Conservation (phyloP, 306 rosid species). For the Rosa lucieae region DNA sequence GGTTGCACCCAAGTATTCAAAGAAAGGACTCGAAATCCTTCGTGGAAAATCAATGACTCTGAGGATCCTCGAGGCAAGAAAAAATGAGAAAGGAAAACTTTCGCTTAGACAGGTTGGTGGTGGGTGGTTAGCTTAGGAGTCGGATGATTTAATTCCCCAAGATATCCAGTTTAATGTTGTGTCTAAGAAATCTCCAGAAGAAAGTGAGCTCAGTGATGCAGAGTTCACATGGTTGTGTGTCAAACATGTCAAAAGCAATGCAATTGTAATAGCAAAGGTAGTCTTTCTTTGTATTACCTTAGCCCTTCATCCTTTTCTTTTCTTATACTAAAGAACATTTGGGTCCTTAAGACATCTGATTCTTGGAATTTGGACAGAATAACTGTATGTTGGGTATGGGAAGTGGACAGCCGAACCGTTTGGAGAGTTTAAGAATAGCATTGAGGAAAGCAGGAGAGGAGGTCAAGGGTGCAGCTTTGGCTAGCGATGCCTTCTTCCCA, state of each 20-base stretch:
- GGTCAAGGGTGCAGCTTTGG: constrained; percentile 88
- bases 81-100: constrained; percentile 76
- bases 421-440: constrained; percentile 85
- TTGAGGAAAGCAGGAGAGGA: constrained; percentile 86
- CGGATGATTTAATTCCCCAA: constrained; percentile 72
- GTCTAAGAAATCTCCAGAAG: constrained; percentile 62
- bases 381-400: constrained; percentile 97
- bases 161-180: constrained; percentile 64
- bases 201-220: constrained; percentile 61
- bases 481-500: constrained; percentile 97
- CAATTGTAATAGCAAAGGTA: constrained; percentile 90
- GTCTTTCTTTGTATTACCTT: not conserved
- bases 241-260: constrained; percentile 96
- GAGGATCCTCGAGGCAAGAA: constrained; percentile 84
- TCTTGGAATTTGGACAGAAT: constrained; percentile 47
- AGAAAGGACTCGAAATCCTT: constrained; percentile 86
- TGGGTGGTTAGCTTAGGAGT: constrained; percentile 92
- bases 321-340: not conserved
- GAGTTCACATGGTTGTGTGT: constrained; percentile 89
- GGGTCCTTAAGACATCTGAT: constrained; percentile 20
- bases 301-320: not conserved
- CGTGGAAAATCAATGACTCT: constrained; percentile 79
- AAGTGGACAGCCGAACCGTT: constrained; percentile 92
- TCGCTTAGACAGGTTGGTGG: constrained; percentile 96
- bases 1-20: constrained; percentile 86